Base-by-base conservation (phyloP, 495 filamentous ascomycete genomes). In the Neurospora discreta region DNA sequence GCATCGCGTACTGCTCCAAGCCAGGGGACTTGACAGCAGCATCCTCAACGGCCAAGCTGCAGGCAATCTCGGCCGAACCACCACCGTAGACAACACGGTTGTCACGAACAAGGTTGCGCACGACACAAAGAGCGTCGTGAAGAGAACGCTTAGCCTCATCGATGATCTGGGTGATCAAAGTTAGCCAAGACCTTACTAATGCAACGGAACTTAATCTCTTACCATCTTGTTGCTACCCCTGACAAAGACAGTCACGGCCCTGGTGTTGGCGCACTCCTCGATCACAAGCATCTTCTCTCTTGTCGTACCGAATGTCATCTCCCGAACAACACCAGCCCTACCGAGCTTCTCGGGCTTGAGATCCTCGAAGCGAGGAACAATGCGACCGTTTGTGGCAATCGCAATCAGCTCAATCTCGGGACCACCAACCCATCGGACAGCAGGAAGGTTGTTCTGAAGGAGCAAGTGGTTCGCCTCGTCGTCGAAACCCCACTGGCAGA, bases 211-310 rank as follows among this genome's bases (percentile, higher is more conserved):
- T 33, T 26, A 33, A 65, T 18, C 52, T 26, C 85, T 78, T 78
- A 94, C 93, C 95, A 99, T 99, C 87, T 98, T 99, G 87, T 99
- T 99, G 85, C 93, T 97, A 75, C 95, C 95, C 80, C 95, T 86
- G 67, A 99, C 90, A 79, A 99, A 99, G 58, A 95, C 89, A 0
- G 95, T 99, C 67, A 98, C 95, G 39, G 95, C 95, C 72, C 95
- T 88, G 68, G 93, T 97, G 85, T 99, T 98, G 79, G 96, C 95
- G 78, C 95, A 98, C 83, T 98, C 95, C 82, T 99, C 95, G 77
- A 99, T 98, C 70, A 99, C 92, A 72, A 99, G 87, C 95, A 99
- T 99, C 88, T 98, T 97, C 81, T 99, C 95, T 78, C 95, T 88
- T 38, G 96, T 98, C 5, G 95, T 99, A 75, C 95, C 95, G 77